Percentiles rank a stretch among this genome's conserved stretches.
Evolutionary conservation across 108 stramenopile genomes (phyloP).

Genomic region (Nannochloropsis granulata): DNA sequence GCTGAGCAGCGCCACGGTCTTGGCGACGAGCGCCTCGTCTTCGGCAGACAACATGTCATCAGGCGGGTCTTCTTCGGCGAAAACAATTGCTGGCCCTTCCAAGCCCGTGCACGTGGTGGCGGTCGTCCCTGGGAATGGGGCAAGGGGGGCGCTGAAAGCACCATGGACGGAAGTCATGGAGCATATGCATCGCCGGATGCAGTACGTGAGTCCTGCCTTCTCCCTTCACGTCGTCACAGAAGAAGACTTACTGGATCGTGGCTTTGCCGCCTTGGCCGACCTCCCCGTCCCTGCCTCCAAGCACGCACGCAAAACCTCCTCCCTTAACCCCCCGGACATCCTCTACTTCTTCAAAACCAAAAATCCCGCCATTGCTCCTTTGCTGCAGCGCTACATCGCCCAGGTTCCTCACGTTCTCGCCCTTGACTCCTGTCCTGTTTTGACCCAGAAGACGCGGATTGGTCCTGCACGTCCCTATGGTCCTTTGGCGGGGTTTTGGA

Average conservation of each 20-base stretch:
- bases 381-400: not conserved
- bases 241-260: not conserved
- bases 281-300: not conserved
- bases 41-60: too few species aligned
- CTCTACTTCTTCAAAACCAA: not conserved
- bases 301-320: not conserved
- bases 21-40: not conserved
- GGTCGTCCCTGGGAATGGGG: not conserved
- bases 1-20: not conserved
- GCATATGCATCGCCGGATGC: not conserved
- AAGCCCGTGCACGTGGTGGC: not conserved
- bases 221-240: not conserved
- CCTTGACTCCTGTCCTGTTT: not conserved
- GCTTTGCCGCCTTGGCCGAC: not conserved
- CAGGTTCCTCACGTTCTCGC: not conserved
- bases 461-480: not conserved
- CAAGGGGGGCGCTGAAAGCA: not conserved
- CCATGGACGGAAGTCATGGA: not conserved
- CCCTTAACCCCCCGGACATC: not conserved
- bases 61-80: not conserved
- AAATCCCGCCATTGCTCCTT: not conserved
- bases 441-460: not conserved
- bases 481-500: not conserved
- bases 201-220: not conserved
- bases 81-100: not conserved